Percentiles rank a stretch among this genome's conserved stretches.
These are phyloP conservation scores for Leishmania turanica DNA, from an alignment of 208 protist genomes.

Conservation along the genomic window DNA sequence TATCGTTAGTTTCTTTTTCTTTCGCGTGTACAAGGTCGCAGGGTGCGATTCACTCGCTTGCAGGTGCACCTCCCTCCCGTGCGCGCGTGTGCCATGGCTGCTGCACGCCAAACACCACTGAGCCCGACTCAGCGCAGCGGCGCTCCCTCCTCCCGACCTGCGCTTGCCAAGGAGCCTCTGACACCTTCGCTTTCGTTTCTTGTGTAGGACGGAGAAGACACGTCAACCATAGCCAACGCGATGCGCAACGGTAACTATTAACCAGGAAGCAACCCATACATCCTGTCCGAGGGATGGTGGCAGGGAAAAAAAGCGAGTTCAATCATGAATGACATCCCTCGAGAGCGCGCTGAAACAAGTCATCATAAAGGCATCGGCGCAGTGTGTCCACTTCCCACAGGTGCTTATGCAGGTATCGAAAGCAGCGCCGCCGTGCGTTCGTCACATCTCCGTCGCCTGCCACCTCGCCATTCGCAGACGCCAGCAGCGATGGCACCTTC, in stretches of 20 bases:
- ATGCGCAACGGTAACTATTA: neutral
- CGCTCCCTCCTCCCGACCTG: neutral
- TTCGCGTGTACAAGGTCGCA: neutral
- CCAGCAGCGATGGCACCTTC: conserved; percentile 12
- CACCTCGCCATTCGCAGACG: neutral
- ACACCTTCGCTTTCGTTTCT: neutral
- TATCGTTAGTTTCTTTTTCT: neutral
- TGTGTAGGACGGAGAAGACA: neutral
- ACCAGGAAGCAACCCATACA: neutral
- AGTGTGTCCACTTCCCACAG: conserved; percentile 34
- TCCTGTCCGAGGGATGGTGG: neutral
- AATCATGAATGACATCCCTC: neutral
- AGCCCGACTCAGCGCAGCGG: neutral
- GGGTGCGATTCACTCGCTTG: neutral
- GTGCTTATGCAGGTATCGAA: conserved; percentile 29
- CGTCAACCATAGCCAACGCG: neutral
- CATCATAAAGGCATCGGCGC: conserved; percentile 41
- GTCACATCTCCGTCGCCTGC: neutral
- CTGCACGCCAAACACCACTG: neutral
- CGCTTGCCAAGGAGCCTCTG: neutral
- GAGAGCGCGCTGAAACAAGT: conserved; percentile 20
- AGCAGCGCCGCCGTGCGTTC: neutral
- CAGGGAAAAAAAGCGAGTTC: neutral
- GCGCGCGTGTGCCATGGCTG: neutral
- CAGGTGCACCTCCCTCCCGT: neutral